Percentiles rank a stretch among this genome's conserved stretches.
Evolutionary conservation across 1,284 basidiomycete genomes (phyloP).

Genomic region (Microbotryum scabiosae): DNA sequence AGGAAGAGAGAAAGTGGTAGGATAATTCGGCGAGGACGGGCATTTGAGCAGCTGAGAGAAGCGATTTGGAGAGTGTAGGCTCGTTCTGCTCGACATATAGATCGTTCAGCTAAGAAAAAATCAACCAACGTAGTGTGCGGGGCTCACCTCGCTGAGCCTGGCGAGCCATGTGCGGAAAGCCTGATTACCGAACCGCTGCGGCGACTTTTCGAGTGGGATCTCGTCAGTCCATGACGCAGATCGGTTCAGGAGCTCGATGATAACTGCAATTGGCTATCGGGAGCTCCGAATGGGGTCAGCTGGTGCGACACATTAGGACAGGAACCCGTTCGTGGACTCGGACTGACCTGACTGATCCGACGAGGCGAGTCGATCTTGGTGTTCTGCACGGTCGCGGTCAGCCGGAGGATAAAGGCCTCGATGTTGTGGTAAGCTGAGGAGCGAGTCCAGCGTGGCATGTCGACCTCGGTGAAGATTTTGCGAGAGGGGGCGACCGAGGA

Average conservation of each 20-base stretch:
- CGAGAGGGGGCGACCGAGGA: conserved; percentile 1
- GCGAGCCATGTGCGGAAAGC: conserved; percentile 82
- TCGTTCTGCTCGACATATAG: conserved; percentile 45
- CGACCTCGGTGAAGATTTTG: conserved; percentile 36
- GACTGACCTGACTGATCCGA: conserved; percentile 19
- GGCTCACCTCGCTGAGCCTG: conserved; percentile 62
- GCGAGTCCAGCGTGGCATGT: conserved; percentile 36
- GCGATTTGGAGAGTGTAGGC: conserved; percentile 40
- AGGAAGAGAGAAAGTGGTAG: conserved; percentile 72
- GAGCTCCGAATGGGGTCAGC: background rate
- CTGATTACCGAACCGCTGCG: conserved; percentile 90
- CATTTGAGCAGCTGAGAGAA: conserved; percentile 54
- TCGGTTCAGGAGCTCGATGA: conserved; percentile 57
- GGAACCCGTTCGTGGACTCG: background rate
- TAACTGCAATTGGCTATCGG: conserved; percentile 46
- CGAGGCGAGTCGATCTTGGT: conserved; percentile 20
- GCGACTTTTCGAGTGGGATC: conserved; percentile 66
- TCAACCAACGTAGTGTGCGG: too few relatives aligned
- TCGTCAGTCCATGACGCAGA: conserved; percentile 71
- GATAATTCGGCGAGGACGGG: conserved; percentile 53
- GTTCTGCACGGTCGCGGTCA: conserved; percentile 36
- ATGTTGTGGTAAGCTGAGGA: conserved; percentile 34
- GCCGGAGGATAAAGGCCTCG: conserved; percentile 35
- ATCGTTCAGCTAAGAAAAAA: background rate
- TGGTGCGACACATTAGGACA: background rate